These are phyloP conservation scores for Saprolegnia diclina DNA, from an alignment of 352 stramenopile species.

Conservation along the genomic window DNA sequence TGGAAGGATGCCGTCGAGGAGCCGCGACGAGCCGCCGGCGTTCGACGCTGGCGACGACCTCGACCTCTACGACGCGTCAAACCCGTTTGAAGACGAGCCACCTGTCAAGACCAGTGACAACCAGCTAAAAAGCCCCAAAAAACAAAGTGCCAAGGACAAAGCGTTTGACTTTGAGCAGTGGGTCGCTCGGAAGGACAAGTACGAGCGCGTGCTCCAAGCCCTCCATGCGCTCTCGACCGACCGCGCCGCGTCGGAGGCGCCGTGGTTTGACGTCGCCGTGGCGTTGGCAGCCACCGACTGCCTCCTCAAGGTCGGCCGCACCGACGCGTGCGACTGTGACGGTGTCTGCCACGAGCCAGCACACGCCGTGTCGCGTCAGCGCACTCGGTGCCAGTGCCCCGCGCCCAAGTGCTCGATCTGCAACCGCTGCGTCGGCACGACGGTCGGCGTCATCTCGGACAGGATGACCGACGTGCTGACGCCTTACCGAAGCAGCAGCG, in stretches of 20 bases:
- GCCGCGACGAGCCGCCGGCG: background rate
- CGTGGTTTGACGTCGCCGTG: slow-evolving; percentile 72
- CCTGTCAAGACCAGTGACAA: background rate
- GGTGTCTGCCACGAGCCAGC: slow-evolving; percentile 52
- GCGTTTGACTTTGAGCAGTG: slow-evolving; percentile 72
- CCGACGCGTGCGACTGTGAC: slow-evolving; percentile 56
- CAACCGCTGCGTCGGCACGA: slow-evolving; percentile 57
- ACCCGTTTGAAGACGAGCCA: slow-evolving; percentile 16
- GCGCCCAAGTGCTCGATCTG: slow-evolving; percentile 76
- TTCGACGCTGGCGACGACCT: slow-evolving; percentile 5
- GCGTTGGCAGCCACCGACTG: slow-evolving; percentile 72
- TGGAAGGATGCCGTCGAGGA: background rate
- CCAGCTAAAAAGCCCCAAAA: background rate
- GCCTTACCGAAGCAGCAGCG: slow-evolving; percentile 37
- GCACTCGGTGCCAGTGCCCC: slow-evolving; percentile 69
- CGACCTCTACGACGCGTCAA: slow-evolving; percentile 10
- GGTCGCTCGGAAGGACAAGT: slow-evolving; percentile 84
- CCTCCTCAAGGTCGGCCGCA: slow-evolving; percentile 67
- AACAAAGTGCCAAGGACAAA: slow-evolving; percentile 15
- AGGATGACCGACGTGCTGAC: slow-evolving; percentile 60
- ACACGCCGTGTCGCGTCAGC: slow-evolving; percentile 66
- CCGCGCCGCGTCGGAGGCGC: slow-evolving; percentile 45
- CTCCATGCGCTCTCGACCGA: slow-evolving; percentile 59
- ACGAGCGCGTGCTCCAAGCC: slow-evolving; percentile 62
- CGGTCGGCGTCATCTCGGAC: slow-evolving; percentile 40